Percentiles rank a stretch among this genome's conserved stretches.
Evolutionary conservation across 495 filamentous ascomycete species (phyloP).

Genomic region (Aspergillus biplanus): DNA sequence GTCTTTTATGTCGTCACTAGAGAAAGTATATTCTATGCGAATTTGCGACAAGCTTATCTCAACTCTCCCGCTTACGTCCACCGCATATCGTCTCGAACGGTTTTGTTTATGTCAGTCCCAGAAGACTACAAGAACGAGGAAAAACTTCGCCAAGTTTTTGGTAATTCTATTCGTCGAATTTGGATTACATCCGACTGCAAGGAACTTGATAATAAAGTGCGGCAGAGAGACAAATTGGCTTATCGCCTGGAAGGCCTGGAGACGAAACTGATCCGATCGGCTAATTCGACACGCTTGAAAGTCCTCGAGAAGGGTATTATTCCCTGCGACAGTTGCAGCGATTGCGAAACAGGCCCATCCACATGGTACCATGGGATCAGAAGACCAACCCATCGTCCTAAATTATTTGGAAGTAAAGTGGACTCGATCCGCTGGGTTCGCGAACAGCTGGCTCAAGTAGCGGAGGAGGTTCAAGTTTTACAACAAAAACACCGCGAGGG

Average conservation of each 20-base stretch:
- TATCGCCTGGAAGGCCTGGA: constrained; percentile 68
- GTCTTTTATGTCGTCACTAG: constrained; percentile 67
- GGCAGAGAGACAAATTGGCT: constrained; percentile 60
- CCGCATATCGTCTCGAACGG: constrained; percentile 68
- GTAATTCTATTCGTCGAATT: constrained; percentile 59
- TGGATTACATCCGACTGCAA: constrained; percentile 66
- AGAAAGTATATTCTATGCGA: constrained; percentile 71
- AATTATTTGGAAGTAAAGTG: constrained; percentile 66
- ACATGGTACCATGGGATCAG: constrained; percentile 52
- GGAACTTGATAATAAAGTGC: constrained; percentile 58
- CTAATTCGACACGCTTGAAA: constrained; percentile 58
- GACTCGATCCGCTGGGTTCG: constrained; percentile 91
- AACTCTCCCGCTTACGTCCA: constrained; percentile 68
- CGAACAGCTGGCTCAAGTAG: constrained; percentile 66
- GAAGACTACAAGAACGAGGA: constrained; percentile 59
- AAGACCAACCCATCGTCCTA: constrained; percentile 57
- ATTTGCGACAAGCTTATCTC: constrained; percentile 70
- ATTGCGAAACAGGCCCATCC: constrained; percentile 50
- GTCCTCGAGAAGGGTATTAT: constrained; percentile 36
- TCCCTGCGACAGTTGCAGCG: constrained; percentile 31
- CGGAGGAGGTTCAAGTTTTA: constrained; percentile 66
- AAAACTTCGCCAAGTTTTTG: constrained; percentile 61
- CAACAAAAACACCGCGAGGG: constrained; percentile 59
- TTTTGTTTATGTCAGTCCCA: constrained; percentile 71
- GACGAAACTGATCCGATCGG: constrained; percentile 63